A percentile compares a stretch with the other conserved stretches of the same genome.
Evolutionary conservation across 306 rosid genomes (phyloP).

Genomic region (Vigna radiata): DNA sequence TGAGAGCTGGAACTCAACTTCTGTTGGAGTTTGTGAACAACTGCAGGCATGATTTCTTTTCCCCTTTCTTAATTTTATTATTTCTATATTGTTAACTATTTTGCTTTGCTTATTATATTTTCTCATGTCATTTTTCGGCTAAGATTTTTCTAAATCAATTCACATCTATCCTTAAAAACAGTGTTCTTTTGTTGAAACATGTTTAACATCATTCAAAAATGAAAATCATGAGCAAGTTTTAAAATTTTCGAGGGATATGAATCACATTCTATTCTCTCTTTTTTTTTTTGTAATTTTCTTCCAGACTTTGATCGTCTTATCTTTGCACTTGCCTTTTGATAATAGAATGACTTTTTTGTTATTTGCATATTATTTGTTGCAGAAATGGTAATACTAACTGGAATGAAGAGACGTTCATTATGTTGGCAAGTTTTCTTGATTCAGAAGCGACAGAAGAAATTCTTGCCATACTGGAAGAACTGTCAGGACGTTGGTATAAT

Average conservation of each 20-base stretch:
- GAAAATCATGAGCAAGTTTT: no score
- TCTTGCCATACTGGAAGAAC: slow-evolving; percentile 70
- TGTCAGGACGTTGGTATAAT: slow-evolving; percentile 56
- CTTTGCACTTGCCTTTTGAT: slow-evolving; percentile 15
- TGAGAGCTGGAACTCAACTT: slow-evolving; percentile 70
- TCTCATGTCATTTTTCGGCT: background rate
- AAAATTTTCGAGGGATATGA: no score
- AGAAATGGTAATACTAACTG: slow-evolving; percentile 55
- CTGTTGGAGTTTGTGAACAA: slow-evolving; percentile 62
- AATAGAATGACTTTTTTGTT: slow-evolving; percentile 10
- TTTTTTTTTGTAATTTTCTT: background rate
- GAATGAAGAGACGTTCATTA: slow-evolving; percentile 56
- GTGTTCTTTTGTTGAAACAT: background rate
- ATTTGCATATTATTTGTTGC: slow-evolving; percentile 42
- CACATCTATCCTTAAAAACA: slow-evolving; percentile 27
- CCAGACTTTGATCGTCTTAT: slow-evolving; percentile 28
- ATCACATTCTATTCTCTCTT: no score
- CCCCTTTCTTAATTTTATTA: slow-evolving; percentile 9
- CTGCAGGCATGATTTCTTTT: slow-evolving; percentile 63
- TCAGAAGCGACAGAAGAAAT: slow-evolving; percentile 68
- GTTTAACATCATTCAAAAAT: background rate
- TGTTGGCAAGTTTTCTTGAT: slow-evolving; percentile 64
- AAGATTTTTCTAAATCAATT: slow-evolving; percentile 8
- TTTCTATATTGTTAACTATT: background rate
- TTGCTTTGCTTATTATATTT: background rate